phyloP scores from a whole-genome alignment of 179 eudicot species.

The Amaranthus tricolor region DNA sequence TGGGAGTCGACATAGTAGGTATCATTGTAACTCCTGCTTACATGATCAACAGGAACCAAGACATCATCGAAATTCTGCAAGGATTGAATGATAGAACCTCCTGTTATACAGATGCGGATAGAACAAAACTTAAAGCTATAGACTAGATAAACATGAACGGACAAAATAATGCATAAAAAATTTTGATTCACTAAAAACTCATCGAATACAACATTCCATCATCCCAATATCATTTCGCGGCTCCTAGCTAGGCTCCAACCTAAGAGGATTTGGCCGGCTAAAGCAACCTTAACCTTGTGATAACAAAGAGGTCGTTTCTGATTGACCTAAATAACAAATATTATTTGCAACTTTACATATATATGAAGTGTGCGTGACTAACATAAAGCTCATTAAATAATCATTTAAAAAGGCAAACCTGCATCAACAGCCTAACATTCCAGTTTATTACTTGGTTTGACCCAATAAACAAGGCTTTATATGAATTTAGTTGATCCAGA shows the following conservation, averaged over 20 bases:
- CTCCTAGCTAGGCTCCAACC: no score
- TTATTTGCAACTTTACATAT: no score
- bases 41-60: conserved; percentile 94
- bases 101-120: conserved; percentile 8
- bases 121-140: conserved; percentile 2
- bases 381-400: neutral
- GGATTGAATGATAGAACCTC: conserved; percentile 17
- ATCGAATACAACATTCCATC: no score
- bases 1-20: conserved; percentile 44
- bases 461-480: neutral
- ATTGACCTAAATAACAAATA: no score
- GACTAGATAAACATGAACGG: neutral
- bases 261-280: no score
- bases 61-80: conserved; percentile 99
- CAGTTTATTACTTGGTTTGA: neutral
- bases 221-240: no score
- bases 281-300: no score
- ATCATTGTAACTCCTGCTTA: conserved; percentile 97
- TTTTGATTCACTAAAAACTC: no score
- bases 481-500: no score
- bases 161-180: neutral
- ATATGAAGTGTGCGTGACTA: no score
- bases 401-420: neutral
- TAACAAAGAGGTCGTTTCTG: no score
- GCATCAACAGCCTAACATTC: neutral